phyloP scores from a whole-genome alignment of 495 filamentous ascomycete species.

The Friedmanniomyces endolithicus region DNA sequence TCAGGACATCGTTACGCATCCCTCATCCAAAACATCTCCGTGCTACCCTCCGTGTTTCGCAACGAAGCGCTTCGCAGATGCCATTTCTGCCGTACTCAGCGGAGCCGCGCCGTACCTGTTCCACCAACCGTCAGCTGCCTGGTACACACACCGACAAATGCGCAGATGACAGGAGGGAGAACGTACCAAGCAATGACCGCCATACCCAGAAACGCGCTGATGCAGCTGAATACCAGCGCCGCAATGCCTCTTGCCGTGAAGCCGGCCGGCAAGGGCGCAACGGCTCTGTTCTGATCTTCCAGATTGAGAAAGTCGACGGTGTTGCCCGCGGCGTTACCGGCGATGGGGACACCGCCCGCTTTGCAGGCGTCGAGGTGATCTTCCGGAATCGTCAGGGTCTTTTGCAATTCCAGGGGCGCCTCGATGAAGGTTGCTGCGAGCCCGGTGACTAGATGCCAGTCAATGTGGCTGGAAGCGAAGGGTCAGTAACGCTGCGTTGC shows the following conservation, averaged over 20 bases:
- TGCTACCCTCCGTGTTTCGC: slow-evolving; percentile 6
- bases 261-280: slow-evolving; percentile 49
- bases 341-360: slow-evolving; percentile 34
- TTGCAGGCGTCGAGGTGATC: slow-evolving; percentile 52
- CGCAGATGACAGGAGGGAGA: background rate
- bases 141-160: background rate
- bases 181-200: slow-evolving; percentile 53
- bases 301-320: slow-evolving; percentile 51
- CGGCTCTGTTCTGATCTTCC: slow-evolving; percentile 44
- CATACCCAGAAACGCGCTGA: slow-evolving; percentile 63
- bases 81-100: slow-evolving; percentile 14
- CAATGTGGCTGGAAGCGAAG: slow-evolving; percentile 40
- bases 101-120: slow-evolving; percentile 23
- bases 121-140: background rate
- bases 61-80: slow-evolving; percentile 13
- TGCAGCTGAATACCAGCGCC: slow-evolving; percentile 48
- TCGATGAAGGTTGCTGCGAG: slow-evolving; percentile 62
- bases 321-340: slow-evolving; percentile 70
- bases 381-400: slow-evolving; percentile 46
- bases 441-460: slow-evolving; percentile 54
- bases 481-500: background rate
- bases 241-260: slow-evolving; percentile 52
- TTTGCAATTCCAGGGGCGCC: slow-evolving; percentile 51
- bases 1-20: too few relatives aligned
- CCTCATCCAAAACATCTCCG: background rate